phyloP scores from a whole-genome alignment of 2,329 filamentous ascomycete genomes.

The Stenocarpella maydis region DNA sequence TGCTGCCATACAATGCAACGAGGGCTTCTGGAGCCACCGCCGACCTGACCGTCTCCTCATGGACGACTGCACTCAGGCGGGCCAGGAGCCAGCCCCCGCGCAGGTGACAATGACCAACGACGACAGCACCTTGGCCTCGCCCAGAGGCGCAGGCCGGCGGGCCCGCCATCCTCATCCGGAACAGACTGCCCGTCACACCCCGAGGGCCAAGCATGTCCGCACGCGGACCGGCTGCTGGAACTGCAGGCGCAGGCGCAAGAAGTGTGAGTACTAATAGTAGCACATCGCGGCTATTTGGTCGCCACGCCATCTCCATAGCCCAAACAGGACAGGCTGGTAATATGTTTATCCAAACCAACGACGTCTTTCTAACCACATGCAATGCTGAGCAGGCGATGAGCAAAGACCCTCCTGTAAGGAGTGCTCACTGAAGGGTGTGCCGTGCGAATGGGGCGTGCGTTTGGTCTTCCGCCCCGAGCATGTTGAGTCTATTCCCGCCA shows the following conservation, averaged over 20 bases:
- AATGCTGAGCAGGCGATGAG: conserved; percentile 11
- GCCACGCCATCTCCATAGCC: background rate
- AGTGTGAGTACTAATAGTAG: conserved; percentile 17
- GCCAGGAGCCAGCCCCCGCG: background rate
- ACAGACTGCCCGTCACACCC: conserved; percentile 10
- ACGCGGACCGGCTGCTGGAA: conserved; percentile 20
- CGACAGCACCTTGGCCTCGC: conserved; percentile 6
- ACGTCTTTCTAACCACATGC: background rate
- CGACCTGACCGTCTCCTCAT: background rate
- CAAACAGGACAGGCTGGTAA: background rate
- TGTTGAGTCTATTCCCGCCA: conserved; percentile 18
- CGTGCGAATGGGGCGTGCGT: conserved; percentile 22
- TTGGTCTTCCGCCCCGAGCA: conserved; percentile 21
- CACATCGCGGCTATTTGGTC: background rate
- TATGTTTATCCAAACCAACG: background rate
- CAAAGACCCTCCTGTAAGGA: conserved; percentile 19
- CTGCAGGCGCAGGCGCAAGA: conserved; percentile 26
- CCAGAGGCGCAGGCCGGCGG: background rate
- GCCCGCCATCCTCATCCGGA: conserved; percentile 6
- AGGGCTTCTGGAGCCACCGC: conserved; percentile 1
- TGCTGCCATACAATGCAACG: conserved; percentile 5
- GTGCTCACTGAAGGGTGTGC: conserved; percentile 14
- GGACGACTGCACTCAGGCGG: background rate
- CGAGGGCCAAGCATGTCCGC: conserved; percentile 9
- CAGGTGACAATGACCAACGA: conserved; percentile 2